A percentile compares a stretch with the other conserved stretches of the same genome.
Evolutionary conservation across 306 rosid genomes (phyloP).

Genomic region (Delonix regia): DNA sequence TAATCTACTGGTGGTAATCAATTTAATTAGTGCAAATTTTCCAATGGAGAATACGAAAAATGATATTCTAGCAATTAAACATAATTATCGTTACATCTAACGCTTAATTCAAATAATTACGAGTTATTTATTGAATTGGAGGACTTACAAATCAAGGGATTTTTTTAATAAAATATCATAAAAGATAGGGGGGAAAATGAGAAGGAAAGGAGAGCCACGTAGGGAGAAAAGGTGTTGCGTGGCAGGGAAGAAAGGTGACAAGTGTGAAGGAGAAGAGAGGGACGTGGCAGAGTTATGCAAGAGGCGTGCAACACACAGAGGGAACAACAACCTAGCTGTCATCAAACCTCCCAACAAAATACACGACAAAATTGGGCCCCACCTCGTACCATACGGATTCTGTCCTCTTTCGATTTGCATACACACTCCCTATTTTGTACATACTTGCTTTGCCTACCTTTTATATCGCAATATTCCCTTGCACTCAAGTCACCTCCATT

Average conservation of each 20-base stretch:
- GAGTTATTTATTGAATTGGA: too few relatives aligned
- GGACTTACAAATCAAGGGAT: not conserved
- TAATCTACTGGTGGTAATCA: too few relatives aligned
- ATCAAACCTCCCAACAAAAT: conserved; percentile 37
- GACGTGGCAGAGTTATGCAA: conserved; percentile 43
- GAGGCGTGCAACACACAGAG: conserved; percentile 41
- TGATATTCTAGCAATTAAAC: too few relatives aligned
- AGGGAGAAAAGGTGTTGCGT: conserved; percentile 36
- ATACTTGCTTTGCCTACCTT: not conserved
- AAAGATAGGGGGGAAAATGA: not conserved
- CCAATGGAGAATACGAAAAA: too few relatives aligned
- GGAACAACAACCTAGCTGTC: conserved; percentile 47
- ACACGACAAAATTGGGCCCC: conserved; percentile 26
- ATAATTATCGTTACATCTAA: too few relatives aligned
- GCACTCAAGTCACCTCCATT: too few relatives aligned
- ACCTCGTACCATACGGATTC: not conserved
- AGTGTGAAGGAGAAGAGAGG: conserved; percentile 14
- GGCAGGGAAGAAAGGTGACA: conserved; percentile 45
- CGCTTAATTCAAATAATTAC: too few relatives aligned
- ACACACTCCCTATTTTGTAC: not conserved
- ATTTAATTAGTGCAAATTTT: too few relatives aligned
- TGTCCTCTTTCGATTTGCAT: not conserved
- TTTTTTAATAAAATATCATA: not conserved
- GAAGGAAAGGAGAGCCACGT: not conserved
- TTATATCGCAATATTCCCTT: not conserved